Percentiles rank a stretch among this genome's conserved stretches.
Evolutionary conservation across 495 filamentous ascomycete species (phyloP).

Genomic region (Penicillium malachiteum): DNA sequence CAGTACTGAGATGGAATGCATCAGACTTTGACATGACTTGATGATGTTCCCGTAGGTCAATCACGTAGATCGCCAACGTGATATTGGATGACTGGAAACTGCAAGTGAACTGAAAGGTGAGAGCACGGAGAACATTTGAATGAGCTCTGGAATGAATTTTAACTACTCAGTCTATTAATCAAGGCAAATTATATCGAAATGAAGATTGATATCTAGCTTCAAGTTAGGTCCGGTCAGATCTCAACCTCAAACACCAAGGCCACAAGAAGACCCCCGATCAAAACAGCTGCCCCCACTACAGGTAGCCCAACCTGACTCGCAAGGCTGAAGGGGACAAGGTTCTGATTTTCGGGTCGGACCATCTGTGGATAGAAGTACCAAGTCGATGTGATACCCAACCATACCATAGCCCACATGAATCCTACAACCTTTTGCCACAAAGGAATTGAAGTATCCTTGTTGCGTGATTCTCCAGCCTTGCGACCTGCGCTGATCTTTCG

Average conservation of each 20-base stretch:
- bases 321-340: constrained; percentile 19
- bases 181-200: too few species aligned
- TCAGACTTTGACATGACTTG: too few species aligned
- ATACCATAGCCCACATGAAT: constrained; percentile 15
- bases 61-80: too few species aligned
- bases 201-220: too few species aligned
- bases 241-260: constrained; percentile 16
- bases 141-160: too few species aligned
- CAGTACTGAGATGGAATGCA: too few species aligned
- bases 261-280: constrained; percentile 6
- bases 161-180: too few species aligned
- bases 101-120: too few species aligned
- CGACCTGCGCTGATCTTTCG: background rate
- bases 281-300: constrained; percentile 1
- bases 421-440: constrained; percentile 15
- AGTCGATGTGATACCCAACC: constrained; percentile 21
- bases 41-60: too few species aligned
- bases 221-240: background rate
- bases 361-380: constrained; percentile 24
- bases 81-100: too few species aligned
- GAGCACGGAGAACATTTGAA: too few species aligned
- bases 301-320: constrained; percentile 9
- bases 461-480: background rate
- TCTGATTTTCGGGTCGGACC: constrained; percentile 16
- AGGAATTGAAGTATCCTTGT: background rate